These are phyloP conservation scores for Dactylellina sp. DNA, from an alignment of 2,329 filamentous ascomycete genomes.

Conservation along the genomic window DNA sequence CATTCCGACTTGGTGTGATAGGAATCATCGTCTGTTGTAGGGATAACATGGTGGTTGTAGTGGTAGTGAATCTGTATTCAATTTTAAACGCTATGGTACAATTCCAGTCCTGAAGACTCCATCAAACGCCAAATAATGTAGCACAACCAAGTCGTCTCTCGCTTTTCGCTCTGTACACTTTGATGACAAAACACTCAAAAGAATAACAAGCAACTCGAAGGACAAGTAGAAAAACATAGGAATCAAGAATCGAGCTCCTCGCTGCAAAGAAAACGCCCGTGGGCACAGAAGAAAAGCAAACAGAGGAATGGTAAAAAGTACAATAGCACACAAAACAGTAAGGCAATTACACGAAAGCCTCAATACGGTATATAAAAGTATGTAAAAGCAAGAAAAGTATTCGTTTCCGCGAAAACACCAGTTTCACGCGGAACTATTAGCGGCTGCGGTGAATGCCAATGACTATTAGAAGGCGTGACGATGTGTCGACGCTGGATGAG, in stretches of 20 bases:
- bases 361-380: not conserved
- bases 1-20: constrained; percentile 5
- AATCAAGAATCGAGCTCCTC: constrained; percentile 3
- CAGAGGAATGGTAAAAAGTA: not conserved
- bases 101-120: constrained; percentile 7
- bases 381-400: not conserved
- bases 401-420: not conserved
- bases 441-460: not conserved
- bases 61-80: not conserved
- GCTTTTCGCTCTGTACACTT: constrained; percentile 16
- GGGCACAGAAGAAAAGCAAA: not conserved
- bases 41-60: not conserved
- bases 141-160: not conserved
- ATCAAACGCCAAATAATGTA: not conserved
- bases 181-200: constrained; percentile 14
- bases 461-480: not conserved
- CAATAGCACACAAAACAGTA: not conserved
- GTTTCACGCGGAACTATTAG: not conserved
- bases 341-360: not conserved
- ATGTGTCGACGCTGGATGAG: not conserved
- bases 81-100: not conserved
- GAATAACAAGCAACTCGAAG: constrained; percentile 3
- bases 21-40: not conserved
- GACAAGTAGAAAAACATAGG: not conserved
- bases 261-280: not conserved